A percentile compares a stretch with the other conserved stretches of the same genome.
Conservation (phyloP, 805 yeast species). For the Metschnikowia similis region DNA sequence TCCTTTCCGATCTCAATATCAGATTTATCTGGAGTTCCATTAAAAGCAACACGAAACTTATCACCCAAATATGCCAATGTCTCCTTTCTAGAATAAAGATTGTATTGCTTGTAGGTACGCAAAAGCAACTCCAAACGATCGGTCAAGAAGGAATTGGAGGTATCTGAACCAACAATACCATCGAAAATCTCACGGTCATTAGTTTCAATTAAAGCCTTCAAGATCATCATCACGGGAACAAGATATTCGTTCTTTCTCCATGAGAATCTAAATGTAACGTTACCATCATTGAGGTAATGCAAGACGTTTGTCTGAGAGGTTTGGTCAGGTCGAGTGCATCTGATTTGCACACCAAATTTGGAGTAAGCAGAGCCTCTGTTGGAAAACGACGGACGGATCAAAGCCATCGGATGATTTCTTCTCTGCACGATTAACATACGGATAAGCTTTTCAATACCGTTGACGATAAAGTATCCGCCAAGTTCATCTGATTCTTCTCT, state of each 20-base stretch:
- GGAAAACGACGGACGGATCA: conserved; percentile 88
- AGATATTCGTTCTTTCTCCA: conserved; percentile 96
- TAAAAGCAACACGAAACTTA: conserved; percentile 90
- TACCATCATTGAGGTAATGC: conserved; percentile 93
- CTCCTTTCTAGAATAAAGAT: conserved; percentile 73
- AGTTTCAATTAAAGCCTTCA: conserved; percentile 86
- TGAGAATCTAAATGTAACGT: conserved; percentile 91
- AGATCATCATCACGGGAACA: conserved; percentile 87
- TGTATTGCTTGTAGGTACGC: conserved; percentile 81
- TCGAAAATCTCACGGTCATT: conserved; percentile 94
- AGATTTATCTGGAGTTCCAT: conserved; percentile 80
- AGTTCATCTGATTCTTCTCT: conserved; percentile 93
- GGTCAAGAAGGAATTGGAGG: conserved; percentile 85
- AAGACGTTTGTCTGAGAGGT: conserved; percentile 97
- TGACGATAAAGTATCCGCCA: conserved; percentile 94
- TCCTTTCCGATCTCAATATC: conserved; percentile 90
- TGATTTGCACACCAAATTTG: conserved; percentile 86
- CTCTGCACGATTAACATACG: conserved; percentile 98
- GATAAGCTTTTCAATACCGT: conserved; percentile 93
- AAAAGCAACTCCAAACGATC: conserved; percentile 94
- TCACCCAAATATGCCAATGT: conserved; percentile 94
- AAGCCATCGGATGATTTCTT: conserved; percentile 97
- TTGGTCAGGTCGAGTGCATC: conserved; percentile 95
- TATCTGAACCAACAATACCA: conserved; percentile 89
- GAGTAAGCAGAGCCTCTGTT: conserved; percentile 92